Evolutionary conservation across 192 early-diverging fungal species (phyloP).

Genomic region (Phycomyces nitens): DNA sequence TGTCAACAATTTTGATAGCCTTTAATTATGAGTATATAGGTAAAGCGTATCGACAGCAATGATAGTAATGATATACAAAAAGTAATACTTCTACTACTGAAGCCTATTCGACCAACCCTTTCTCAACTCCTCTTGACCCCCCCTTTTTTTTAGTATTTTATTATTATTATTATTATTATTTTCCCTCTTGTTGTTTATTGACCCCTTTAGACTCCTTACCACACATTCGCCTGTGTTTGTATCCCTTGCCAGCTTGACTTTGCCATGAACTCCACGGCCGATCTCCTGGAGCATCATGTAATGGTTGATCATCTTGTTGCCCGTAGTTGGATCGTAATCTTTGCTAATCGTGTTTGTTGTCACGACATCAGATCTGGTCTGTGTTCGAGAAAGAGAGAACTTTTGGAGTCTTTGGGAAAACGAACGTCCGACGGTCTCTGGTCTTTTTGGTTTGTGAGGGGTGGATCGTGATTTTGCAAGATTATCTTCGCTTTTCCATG

Average conservation of each 20-base stretch:
- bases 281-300: slow-evolving; percentile 89
- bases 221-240: slow-evolving; percentile 73
- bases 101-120: too few species aligned
- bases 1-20: slow-evolving; percentile 72
- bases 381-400: slow-evolving; percentile 2
- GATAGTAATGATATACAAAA: too few species aligned
- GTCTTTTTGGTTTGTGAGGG: background rate
- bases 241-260: slow-evolving; percentile 89
- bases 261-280: slow-evolving; percentile 92
- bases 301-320: slow-evolving; percentile 94
- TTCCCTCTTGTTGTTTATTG: too few species aligned
- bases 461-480: too few species aligned
- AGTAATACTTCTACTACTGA: too few species aligned
- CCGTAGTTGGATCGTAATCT: slow-evolving; percentile 78
- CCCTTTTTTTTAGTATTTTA: too few species aligned
- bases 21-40: slow-evolving; percentile 23
- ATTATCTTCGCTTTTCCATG: too few species aligned
- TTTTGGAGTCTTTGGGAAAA: background rate
- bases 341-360: slow-evolving; percentile 84
- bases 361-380: slow-evolving; percentile 45
- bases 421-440: background rate
- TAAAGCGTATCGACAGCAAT: too few species aligned
- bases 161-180: too few species aligned
- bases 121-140: too few species aligned
- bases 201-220: slow-evolving; percentile 56